Evolutionary conservation across 768 basidiomycete species (phyloP).

Genomic region (Atractiella rhizophila): DNA sequence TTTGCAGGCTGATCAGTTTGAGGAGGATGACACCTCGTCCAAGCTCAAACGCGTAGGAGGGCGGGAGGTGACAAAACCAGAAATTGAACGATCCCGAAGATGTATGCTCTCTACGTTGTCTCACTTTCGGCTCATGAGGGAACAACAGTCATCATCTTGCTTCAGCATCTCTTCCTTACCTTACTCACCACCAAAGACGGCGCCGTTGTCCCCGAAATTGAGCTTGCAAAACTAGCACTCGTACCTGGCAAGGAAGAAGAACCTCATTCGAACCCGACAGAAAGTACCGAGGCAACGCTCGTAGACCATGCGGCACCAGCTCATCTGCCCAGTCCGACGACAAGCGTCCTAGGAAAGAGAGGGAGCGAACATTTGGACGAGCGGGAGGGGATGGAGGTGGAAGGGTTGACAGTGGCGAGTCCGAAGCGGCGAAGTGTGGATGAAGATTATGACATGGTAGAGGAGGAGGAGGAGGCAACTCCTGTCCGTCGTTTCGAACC

Average conservation of each 20-base stretch:
- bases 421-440: not conserved
- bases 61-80: constrained; percentile 47
- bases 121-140: not conserved
- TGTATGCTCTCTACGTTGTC: constrained; percentile 28
- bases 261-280: not conserved
- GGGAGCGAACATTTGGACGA: constrained; percentile 6
- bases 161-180: constrained; percentile 51
- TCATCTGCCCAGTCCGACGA: not conserved
- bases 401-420: not conserved
- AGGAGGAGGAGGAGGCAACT: not conserved
- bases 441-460: not conserved
- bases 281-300: not conserved
- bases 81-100: constrained; percentile 58
- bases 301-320: constrained; percentile 1
- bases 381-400: not conserved
- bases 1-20: constrained; percentile 33
- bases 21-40: constrained; percentile 18
- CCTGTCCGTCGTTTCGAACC: no score
- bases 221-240: constrained; percentile 71
- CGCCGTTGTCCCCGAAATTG: constrained; percentile 56
- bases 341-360: constrained; percentile 13
- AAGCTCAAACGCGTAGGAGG: constrained; percentile 70
- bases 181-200: constrained; percentile 40
- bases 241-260: constrained; percentile 76
- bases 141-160: constrained; percentile 43